Base-by-base conservation (phyloP, 2,329 filamentous ascomycete species). In the Sclerotinia subarctica region DNA sequence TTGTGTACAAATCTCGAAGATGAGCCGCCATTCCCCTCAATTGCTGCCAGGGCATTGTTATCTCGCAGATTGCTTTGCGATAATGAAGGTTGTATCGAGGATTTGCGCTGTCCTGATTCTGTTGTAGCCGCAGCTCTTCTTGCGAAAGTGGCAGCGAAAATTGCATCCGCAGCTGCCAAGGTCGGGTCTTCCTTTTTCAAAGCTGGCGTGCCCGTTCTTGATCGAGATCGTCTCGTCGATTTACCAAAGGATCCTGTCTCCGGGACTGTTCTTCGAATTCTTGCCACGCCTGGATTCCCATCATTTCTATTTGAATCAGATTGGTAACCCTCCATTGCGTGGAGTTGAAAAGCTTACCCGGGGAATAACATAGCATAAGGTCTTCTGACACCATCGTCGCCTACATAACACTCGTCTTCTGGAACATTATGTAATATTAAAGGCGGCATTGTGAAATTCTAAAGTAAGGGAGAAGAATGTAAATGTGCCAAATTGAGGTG, bases 351-450 rank as follows among this genome's bases (percentile, higher is more conserved):
- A 59, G 74, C 84, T 69, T 82, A 89, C 86, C 87, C 84, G 74
- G 86, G 84, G 74, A 87, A 88, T 49, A 88, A 82, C 83, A 90
- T 87, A 70, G 87, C 88, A 76, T 89, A 90, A 2, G 88, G 88
- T 70, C 88, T 81, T 77, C 86, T 85, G 71, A 89, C 77, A 70
- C 88, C 88, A 78, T 90, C 88, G 65, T 88, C 86, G 68, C 88
- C 88, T 7, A 86, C 79, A 76, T 89, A 90, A 62, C 87, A 84
- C 76, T 90, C 88, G 63, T 90, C 87, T 72, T 90, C 87, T 68
- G 87, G 87, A 71, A 90, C 88, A 76, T 89, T 89, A 76, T 90
- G 88, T 46, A 90, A 80, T 74, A 90, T 89, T 68, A 90, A 80
- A 72, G 88, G 88, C 68, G 86, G 84, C 86, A 89, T 89, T 72